Evolutionary conservation across 2,329 filamentous ascomycete genomes (phyloP).

Genomic region (Venturia oleaginea): DNA sequence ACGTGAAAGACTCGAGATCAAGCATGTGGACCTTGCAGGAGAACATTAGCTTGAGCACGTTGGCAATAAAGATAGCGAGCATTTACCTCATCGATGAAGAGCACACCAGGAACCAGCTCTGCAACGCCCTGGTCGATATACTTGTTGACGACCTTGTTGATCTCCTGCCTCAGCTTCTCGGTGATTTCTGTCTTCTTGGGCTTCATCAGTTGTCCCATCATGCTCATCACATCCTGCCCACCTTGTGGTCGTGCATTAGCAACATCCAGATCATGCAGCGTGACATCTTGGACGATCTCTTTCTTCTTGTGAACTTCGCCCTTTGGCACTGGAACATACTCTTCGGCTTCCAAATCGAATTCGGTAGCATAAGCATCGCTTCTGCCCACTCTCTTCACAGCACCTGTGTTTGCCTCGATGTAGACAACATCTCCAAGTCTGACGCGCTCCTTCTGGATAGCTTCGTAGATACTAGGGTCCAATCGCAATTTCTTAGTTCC

Average conservation of each 20-base stretch:
- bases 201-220: conserved; percentile 99
- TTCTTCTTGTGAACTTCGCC: conserved; percentile 99
- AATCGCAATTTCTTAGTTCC: conserved; percentile 96
- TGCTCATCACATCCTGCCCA: conserved; percentile 99
- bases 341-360: conserved; percentile 96
- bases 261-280: conserved; percentile 90
- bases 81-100: conserved; percentile 94
- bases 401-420: conserved; percentile 97
- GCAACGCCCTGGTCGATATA: conserved; percentile 98
- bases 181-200: conserved; percentile 99
- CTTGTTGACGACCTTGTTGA: conserved; percentile 98
- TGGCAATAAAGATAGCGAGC: conserved; percentile 18
- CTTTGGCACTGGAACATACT: conserved; percentile 98
- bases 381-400: conserved; percentile 91
- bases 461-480: conserved; percentile 97
- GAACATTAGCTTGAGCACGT: conserved; percentile 14
- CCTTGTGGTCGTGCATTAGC: conserved; percentile 93
- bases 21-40: conserved; percentile 84
- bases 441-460: conserved; percentile 96
- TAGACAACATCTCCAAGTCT: conserved; percentile 96
- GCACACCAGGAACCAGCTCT: conserved; percentile 91
- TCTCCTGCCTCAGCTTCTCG: conserved; percentile 88
- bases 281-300: conserved; percentile 98
- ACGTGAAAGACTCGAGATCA: conserved; percentile 98
- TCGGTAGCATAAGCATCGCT: conserved; percentile 97